phyloP scores from a whole-genome alignment of 1,284 basidiomycete genomes.

The Cryptococcus floricola region DNA sequence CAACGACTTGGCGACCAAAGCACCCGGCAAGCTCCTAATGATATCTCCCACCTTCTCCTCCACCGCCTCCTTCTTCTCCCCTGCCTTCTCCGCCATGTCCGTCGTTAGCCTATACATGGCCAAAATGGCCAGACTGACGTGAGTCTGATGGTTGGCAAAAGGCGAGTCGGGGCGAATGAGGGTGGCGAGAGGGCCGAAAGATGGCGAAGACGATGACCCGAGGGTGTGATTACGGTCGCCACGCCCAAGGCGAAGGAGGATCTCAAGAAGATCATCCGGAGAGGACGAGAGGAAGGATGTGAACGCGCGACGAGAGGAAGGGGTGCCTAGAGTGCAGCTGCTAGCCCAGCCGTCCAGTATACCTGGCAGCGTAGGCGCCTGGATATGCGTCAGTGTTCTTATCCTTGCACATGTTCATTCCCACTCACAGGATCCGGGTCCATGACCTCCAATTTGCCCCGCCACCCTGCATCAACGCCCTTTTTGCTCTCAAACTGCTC shows the following conservation, averaged over 20 bases:
- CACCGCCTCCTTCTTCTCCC: conserved; percentile 62
- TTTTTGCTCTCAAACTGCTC: conserved; percentile 59
- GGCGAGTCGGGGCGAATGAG: conserved; percentile 69
- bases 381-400: conserved; percentile 4
- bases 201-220: conserved; percentile 57
- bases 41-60: conserved; percentile 82
- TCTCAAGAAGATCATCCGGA: conserved; percentile 77
- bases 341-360: conserved; percentile 82
- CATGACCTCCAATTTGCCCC: conserved; percentile 81
- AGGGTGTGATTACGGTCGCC: conserved; percentile 75
- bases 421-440: conserved; percentile 87
- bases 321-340: conserved; percentile 69
- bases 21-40: conserved; percentile 75
- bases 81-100: conserved; percentile 73
- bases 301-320: conserved; percentile 77
- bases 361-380: conserved; percentile 87
- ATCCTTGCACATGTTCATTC: neutral
- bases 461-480: conserved; percentile 72
- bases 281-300: conserved; percentile 78
- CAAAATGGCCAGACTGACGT: conserved; percentile 83
- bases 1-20: conserved; percentile 78
- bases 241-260: conserved; percentile 80
- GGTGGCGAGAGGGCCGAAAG: conserved; percentile 47
- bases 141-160: conserved; percentile 82
- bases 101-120: conserved; percentile 79